Base-by-base conservation (phyloP, 2,329 filamentous ascomycete species). In the Fusarium euwallaceae region DNA sequence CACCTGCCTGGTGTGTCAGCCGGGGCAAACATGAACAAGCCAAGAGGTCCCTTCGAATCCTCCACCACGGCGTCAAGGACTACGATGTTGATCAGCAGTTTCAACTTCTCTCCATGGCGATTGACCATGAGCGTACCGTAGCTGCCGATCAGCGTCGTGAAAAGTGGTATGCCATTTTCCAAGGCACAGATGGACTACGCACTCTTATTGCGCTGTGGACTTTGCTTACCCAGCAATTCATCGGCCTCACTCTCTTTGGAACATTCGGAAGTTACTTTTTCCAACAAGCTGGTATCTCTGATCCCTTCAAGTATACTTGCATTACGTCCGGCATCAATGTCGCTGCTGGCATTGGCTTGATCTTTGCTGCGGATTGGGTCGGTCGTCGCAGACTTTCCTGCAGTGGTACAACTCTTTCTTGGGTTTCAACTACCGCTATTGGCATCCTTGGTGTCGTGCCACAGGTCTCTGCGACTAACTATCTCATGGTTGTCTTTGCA, bases 201-300 rank as follows among this genome's bases (percentile, higher is more conserved):
- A 81, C 81, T 34, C 14, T 83, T 6, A 76, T 79, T 14, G 71
- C 82, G 4, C 63, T 78, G 20, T 82, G 79, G 79, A 78, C 80
- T 1, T 66, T 76, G 36, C 36, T 78, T 17, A 62, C 73, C 4
- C 73, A 80, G 63, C 72, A 75, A 16, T 75, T 76, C 41, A 43
- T 72, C 3, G 73, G 73, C 9, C 64, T 75, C 5, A 71, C 71
- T 0, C 60, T 75, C 2, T 74, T 75, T 56, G 43, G 39, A 1
- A 74, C 89, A 66, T 93, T 92, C 72, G 90, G 89, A 1, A 92
- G 76, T 41, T 83, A 82, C 67, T 83, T 83, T 58, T 83, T 83
- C 45, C 78, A 81, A 56, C 81, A 82, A 56, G 81, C 81, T 14
- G 82, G 82, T 4, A 41, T 80, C 0, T 41, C 63, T 7, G 72